Evolutionary conservation across 2,329 filamentous ascomycete genomes (phyloP).

Genomic region (Trichophyton verrucosum): DNA sequence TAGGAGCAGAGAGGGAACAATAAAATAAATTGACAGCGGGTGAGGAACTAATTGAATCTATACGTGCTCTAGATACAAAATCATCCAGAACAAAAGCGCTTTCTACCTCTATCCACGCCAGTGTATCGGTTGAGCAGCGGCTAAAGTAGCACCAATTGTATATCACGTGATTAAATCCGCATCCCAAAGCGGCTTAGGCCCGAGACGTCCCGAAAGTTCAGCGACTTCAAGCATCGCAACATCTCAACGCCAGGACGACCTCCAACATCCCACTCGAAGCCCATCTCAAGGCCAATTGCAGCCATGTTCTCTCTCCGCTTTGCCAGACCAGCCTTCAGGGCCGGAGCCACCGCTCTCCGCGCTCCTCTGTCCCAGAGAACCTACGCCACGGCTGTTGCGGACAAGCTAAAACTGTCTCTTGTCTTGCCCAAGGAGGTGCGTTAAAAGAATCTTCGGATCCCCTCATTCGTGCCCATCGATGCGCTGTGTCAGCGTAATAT

Average conservation of each 20-base stretch:
- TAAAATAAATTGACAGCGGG: neutral
- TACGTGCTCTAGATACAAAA: neutral
- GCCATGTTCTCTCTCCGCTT: slow-evolving; percentile 88
- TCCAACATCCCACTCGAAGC: slow-evolving; percentile 5
- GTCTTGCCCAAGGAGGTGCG: slow-evolving; percentile 96
- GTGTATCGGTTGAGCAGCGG: neutral
- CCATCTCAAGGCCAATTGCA: slow-evolving; percentile 19
- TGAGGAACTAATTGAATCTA: neutral
- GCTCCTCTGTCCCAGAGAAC: slow-evolving; percentile 70
- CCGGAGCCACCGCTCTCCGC: slow-evolving; percentile 57
- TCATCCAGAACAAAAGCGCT: too few species aligned
- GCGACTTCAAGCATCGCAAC: slow-evolving; percentile 9
- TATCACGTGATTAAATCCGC: slow-evolving; percentile 4
- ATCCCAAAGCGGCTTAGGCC: slow-evolving; percentile 5
- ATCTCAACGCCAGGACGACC: slow-evolving; percentile 4
- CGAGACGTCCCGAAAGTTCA: slow-evolving; percentile 11
- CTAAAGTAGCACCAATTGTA: neutral
- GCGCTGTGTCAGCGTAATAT: slow-evolving; percentile 3
- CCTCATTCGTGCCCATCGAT: slow-evolving; percentile 9
- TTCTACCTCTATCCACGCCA: neutral
- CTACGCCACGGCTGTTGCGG: slow-evolving; percentile 76
- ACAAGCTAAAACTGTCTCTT: slow-evolving; percentile 98
- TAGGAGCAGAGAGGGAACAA: neutral
- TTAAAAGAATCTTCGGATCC: slow-evolving; percentile 6
- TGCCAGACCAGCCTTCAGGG: slow-evolving; percentile 78